phyloP scores from a whole-genome alignment of 1,284 basidiomycete genomes.

The Sporisorium graminicola region DNA sequence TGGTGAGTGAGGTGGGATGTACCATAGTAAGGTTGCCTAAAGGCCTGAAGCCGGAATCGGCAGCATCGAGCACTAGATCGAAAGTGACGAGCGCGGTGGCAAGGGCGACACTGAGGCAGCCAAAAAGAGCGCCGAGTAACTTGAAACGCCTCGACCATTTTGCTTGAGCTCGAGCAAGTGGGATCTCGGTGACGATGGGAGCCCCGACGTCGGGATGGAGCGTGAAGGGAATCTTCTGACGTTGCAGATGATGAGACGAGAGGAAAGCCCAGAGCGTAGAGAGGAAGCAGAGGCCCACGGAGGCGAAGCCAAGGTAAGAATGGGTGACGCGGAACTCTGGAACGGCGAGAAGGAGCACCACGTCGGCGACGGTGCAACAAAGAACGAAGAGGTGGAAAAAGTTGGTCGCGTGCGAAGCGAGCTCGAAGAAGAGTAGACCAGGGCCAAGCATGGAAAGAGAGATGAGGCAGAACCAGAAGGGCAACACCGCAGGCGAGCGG shows the following conservation, averaged over 20 bases:
- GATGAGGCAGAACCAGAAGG: slow-evolving; percentile 54
- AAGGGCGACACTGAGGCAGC: slow-evolving; percentile 28
- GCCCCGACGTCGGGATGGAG: slow-evolving; percentile 41
- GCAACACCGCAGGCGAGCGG: slow-evolving; percentile 42
- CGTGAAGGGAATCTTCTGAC: slow-evolving; percentile 35
- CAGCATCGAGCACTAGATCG: slow-evolving; percentile 52
- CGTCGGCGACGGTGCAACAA: slow-evolving; percentile 30
- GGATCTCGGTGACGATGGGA: slow-evolving; percentile 45
- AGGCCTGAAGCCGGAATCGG: slow-evolving; percentile 49
- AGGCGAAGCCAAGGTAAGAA: slow-evolving; percentile 43
- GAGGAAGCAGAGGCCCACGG: slow-evolving; percentile 34
- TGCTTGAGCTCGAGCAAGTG: slow-evolving; percentile 41
- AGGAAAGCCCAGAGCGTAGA: slow-evolving; percentile 46
- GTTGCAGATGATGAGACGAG: slow-evolving; percentile 35
- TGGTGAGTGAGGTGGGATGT: slow-evolving; percentile 33
- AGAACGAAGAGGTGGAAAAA: slow-evolving; percentile 49
- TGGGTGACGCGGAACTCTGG: slow-evolving; percentile 42
- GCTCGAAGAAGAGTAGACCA: slow-evolving; percentile 56
- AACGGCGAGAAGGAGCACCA: slow-evolving; percentile 37
- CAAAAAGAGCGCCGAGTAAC: slow-evolving; percentile 42
- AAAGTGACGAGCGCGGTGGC: slow-evolving; percentile 47
- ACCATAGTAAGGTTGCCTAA: slow-evolving; percentile 50
- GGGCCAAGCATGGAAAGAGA: slow-evolving; percentile 49
- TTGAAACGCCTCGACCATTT: slow-evolving; percentile 51
- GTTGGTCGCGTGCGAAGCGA: slow-evolving; percentile 49